Percentiles rank a stretch among this genome's conserved stretches.
These are phyloP conservation scores for Ogataea salicorniae DNA, from an alignment of 805 yeast genomes.

Conservation along the genomic window DNA sequence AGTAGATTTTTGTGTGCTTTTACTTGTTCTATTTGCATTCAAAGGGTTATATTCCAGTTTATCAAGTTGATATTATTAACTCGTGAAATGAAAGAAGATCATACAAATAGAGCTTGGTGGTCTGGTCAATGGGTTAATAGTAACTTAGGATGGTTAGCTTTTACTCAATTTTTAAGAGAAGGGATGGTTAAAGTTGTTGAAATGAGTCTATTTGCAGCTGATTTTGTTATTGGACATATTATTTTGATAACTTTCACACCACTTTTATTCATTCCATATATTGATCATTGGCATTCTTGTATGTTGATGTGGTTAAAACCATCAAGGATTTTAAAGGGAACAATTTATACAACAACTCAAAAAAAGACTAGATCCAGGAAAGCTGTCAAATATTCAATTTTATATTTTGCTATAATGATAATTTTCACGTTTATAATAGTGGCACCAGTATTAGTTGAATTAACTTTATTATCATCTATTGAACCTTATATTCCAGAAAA, in stretches of 20 bases:
- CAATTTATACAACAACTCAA: slow-evolving; percentile 36
- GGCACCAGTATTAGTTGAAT: slow-evolving; percentile 41
- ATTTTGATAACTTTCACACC: slow-evolving; percentile 38
- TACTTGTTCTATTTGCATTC: slow-evolving; percentile 34
- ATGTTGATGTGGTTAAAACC: slow-evolving; percentile 48
- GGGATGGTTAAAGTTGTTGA: slow-evolving; percentile 41
- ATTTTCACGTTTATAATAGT: slow-evolving; percentile 38
- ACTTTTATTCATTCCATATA: slow-evolving; percentile 38
- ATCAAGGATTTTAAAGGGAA: slow-evolving; percentile 31
- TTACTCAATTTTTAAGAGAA: slow-evolving; percentile 44
- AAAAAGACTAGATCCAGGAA: slow-evolving; percentile 35
- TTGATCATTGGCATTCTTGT: slow-evolving; percentile 44
- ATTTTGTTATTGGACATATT: slow-evolving; percentile 41
- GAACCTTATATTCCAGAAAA: slow-evolving; percentile 14
- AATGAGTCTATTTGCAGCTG: slow-evolving; percentile 42
- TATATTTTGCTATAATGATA: slow-evolving; percentile 39
- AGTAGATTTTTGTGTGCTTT: slow-evolving; percentile 36
- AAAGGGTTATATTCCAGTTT: slow-evolving; percentile 31
- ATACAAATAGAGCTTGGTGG: slow-evolving; percentile 48
- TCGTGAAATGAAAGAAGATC: slow-evolving; percentile 38
- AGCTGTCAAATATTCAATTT: slow-evolving; percentile 39
- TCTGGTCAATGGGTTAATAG: slow-evolving; percentile 43
- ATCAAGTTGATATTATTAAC: slow-evolving; percentile 32
- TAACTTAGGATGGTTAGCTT: slow-evolving; percentile 33
- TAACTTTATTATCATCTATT: slow-evolving; percentile 9